Evolutionary conservation across 495 filamentous ascomycete species (phyloP).

Genomic region (Podospora sp.): DNA sequence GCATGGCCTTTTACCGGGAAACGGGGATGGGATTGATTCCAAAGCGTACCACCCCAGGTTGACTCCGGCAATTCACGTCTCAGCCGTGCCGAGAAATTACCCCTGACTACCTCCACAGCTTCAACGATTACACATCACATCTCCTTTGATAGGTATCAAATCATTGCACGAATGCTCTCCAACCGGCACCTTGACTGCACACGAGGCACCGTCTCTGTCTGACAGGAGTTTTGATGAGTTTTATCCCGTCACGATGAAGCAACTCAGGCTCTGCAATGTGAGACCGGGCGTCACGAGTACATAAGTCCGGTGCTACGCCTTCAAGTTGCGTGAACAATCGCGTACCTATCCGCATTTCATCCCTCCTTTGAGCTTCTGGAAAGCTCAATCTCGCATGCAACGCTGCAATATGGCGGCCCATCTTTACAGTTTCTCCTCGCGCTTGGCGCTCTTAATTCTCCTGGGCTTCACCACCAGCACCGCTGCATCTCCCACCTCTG

Average conservation of each 20-base stretch:
- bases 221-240: no score
- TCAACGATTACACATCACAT: neutral
- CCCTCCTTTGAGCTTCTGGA: conserved; percentile 1
- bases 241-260: no score
- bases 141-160: no score
- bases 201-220: no score
- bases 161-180: no score
- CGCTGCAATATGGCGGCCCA: neutral
- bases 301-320: neutral
- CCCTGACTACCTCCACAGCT: no score
- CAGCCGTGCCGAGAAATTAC: neutral
- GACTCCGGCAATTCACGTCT: neutral
- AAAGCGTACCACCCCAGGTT: neutral
- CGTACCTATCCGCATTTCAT: neutral
- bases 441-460: neutral
- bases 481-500: neutral
- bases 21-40: no score
- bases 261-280: no score
- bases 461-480: neutral
- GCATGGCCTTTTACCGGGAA: neutral
- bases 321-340: neutral
- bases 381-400: neutral
- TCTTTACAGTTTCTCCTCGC: neutral
- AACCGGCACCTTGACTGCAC: no score
- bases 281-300: no score